Evolutionary conservation across 306 rosid species (phyloP).

Genomic region (Oemleria cerasiformis): DNA sequence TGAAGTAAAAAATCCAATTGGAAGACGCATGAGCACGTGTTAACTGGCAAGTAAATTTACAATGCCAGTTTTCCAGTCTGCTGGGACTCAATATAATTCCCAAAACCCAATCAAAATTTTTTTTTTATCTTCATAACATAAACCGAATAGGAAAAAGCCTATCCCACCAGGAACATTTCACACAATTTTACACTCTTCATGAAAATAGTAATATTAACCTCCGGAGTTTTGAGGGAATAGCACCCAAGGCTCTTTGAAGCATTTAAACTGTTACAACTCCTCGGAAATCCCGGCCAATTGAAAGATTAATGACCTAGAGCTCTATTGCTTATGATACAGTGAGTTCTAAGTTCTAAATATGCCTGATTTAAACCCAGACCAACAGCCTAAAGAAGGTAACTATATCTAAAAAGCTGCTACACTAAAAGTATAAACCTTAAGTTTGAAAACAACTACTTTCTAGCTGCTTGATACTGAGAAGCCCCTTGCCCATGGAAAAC

Average conservation of each 20-base stretch:
- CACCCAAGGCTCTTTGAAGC: not conserved
- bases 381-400: not conserved
- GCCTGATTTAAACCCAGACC: not conserved
- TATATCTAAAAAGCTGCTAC: not conserved
- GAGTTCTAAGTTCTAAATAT: not conserved
- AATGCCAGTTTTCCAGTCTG: no score
- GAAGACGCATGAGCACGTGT: no score
- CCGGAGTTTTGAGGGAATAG: not conserved
- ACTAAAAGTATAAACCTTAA: not conserved
- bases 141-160: not conserved
- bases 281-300: not conserved
- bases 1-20: no score
- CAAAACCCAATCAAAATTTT: no score
- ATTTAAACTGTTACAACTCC: not conserved
- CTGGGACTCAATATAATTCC: no score
- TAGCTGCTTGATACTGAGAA: no score
- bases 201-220: not conserved
- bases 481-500: no score
- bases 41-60: no score
- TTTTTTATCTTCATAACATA: no score
- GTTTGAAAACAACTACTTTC: not conserved
- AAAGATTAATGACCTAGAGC: not conserved
- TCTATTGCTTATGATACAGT: not conserved
- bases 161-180: not conserved
- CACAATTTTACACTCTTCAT: not conserved